These are phyloP conservation scores for Huntiella decipiens DNA, from an alignment of 2,329 filamentous ascomycete species.

Conservation along the genomic window DNA sequence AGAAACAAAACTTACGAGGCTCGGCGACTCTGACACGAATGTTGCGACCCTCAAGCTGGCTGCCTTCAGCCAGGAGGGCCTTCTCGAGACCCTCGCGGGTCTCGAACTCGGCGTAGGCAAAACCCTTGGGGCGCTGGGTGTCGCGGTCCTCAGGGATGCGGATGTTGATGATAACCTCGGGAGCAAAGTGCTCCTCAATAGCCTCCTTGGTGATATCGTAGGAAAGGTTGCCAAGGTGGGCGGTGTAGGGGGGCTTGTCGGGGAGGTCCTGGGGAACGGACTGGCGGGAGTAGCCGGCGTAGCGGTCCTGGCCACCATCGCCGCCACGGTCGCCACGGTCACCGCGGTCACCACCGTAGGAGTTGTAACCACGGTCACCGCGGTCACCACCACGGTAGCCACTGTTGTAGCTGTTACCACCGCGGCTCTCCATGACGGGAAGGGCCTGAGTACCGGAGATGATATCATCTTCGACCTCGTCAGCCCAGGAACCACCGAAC, in stretches of 20 bases:
- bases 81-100: constrained; percentile 78
- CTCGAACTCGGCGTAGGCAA: constrained; percentile 91
- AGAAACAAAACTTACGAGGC: constrained; percentile 51
- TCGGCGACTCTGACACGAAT: constrained; percentile 93
- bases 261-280: constrained; percentile 56
- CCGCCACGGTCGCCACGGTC: not conserved
- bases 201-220: constrained; percentile 79
- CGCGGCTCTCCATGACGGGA: constrained; percentile 29
- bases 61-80: constrained; percentile 66
- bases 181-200: constrained; percentile 69
- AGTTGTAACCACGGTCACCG: constrained; percentile 20
- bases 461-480: constrained; percentile 88
- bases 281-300: constrained; percentile 33
- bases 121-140: constrained; percentile 86
- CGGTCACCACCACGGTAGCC: constrained; percentile 16
- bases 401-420: constrained; percentile 16
- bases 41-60: constrained; percentile 68
- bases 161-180: constrained; percentile 72
- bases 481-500: constrained; percentile 76
- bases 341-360: not conserved
- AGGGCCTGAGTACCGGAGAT: constrained; percentile 31
- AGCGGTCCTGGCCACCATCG: not conserved
- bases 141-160: constrained; percentile 94
- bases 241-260: constrained; percentile 82
- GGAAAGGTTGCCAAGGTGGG: constrained; percentile 88